These are phyloP conservation scores for Rhodosporidiobolus sp. DNA, from an alignment of 768 basidiomycete genomes.

Conservation along the genomic window DNA sequence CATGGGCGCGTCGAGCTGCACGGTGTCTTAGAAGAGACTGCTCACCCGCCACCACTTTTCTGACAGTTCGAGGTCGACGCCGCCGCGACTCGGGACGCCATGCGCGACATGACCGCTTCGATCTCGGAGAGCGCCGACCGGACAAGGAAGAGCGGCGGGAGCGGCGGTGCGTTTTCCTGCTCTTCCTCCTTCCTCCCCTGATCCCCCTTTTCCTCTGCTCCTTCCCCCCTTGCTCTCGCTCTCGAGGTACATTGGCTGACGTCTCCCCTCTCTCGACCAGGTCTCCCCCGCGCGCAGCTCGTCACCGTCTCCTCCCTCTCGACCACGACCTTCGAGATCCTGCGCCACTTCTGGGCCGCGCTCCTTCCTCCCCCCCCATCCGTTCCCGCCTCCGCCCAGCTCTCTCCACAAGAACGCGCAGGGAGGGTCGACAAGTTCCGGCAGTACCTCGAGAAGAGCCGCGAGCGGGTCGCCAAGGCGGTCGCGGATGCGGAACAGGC, in stretches of 20 bases:
- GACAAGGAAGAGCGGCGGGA: conserved; percentile 2
- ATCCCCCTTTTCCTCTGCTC: conserved; percentile 1
- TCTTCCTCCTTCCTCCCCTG: not conserved
- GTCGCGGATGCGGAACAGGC: conserved; percentile 51
- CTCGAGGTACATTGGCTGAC: too few relatives aligned
- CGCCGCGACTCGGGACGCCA: not conserved
- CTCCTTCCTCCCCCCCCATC: conserved; percentile 49
- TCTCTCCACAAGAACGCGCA: conserved; percentile 62
- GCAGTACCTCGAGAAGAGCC: conserved; percentile 71
- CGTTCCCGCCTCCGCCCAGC: conserved; percentile 11
- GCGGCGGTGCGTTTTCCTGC: conserved; percentile 1
- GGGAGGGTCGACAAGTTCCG: conserved; percentile 85
- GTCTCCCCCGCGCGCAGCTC: conserved; percentile 73
- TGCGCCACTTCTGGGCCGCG: conserved; percentile 91
- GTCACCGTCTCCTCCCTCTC: conserved; percentile 65
- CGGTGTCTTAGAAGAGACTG: not conserved
- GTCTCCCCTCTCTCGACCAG: conserved; percentile 54
- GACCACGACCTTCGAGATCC: conserved; percentile 89
- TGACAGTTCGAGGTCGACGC: conserved; percentile 67
- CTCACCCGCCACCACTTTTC: not conserved
- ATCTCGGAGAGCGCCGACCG: conserved; percentile 15
- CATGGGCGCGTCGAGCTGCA: too few relatives aligned
- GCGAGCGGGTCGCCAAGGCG: conserved; percentile 76
- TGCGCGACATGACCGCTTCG: conserved; percentile 29
- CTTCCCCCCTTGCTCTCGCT: too few relatives aligned